Conservation (phyloP, 441 rosid genomes). For the Erysimum cheiri region DNA sequence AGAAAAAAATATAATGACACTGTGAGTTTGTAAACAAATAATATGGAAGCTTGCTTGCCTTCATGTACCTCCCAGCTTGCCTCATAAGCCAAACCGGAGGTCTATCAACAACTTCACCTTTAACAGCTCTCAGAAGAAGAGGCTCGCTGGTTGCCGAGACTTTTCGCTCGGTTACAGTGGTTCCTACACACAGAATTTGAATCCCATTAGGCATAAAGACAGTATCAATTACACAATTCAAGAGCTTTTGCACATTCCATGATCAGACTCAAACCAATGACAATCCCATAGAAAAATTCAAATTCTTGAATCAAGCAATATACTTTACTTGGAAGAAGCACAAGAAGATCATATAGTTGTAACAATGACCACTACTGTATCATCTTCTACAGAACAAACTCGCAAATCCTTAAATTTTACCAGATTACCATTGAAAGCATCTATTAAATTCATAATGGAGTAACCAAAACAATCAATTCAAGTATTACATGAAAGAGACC, state of each 20-base stretch:
- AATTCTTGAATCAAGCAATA: conserved; percentile 8
- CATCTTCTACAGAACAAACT: conserved; percentile 11
- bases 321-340: neutral
- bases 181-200: conserved; percentile 21
- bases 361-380: neutral
- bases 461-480: conserved; percentile 25
- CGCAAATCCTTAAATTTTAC: conserved; percentile 1
- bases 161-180: conserved; percentile 59
- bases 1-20: neutral
- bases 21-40: conserved; percentile 3
- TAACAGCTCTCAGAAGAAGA: conserved; percentile 87
- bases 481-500: conserved; percentile 1
- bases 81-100: conserved; percentile 99
- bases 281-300: neutral
- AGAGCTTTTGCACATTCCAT: conserved; percentile 25
- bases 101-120: conserved; percentile 88
- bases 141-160: conserved; percentile 62
- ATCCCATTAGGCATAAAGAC: conserved; percentile 6
- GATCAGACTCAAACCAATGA: conserved; percentile 1
- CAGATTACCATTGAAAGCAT: conserved; percentile 6
- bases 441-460: neutral
- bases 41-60: conserved; percentile 63
- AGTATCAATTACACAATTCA: neutral
- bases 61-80: conserved; percentile 99
- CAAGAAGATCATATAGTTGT: neutral